These are phyloP conservation scores for Lentinula sp. DNA, from an alignment of 768 basidiomycete genomes.

Conservation along the genomic window DNA sequence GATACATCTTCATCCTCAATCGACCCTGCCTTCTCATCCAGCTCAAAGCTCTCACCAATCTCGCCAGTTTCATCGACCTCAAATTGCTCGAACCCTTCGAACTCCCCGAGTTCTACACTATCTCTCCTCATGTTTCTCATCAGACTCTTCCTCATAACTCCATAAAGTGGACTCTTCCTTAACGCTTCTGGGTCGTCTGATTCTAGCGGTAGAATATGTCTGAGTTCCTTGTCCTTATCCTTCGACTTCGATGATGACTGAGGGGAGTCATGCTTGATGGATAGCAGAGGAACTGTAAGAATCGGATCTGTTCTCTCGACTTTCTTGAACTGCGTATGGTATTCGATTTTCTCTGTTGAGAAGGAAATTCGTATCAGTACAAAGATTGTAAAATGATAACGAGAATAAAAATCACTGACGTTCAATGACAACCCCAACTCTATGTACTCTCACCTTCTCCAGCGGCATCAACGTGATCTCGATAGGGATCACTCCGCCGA, in stretches of 20 bases:
- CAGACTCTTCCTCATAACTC: conserved; percentile 26
- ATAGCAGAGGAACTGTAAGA: conserved; percentile 22
- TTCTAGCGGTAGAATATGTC: conserved; percentile 72
- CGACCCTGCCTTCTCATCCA: not conserved
- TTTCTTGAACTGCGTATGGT: conserved; percentile 63
- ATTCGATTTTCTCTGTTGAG: conserved; percentile 69
- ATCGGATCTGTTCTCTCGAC: conserved; percentile 66
- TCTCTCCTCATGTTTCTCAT: not conserved
- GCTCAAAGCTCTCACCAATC: not conserved
- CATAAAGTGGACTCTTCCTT: conserved; percentile 59
- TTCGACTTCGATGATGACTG: conserved; percentile 62
- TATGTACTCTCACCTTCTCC: conserved; percentile 75
- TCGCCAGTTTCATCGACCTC: not conserved
- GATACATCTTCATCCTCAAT: not conserved
- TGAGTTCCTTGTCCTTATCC: conserved; percentile 45
- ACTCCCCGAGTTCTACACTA: not conserved
- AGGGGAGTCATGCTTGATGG: conserved; percentile 24
- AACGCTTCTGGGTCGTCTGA: conserved; percentile 62
- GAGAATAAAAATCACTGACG: conserved; percentile 35
- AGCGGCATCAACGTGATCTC: conserved; percentile 79
- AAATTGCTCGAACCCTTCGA: not conserved
- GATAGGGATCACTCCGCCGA: conserved; percentile 79
- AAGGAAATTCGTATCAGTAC: not conserved
- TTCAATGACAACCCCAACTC: conserved; percentile 70
- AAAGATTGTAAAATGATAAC: not conserved